Base-by-base conservation (phyloP, 2,329 filamentous ascomycete genomes). In the Mycosphaerella sp. region DNA sequence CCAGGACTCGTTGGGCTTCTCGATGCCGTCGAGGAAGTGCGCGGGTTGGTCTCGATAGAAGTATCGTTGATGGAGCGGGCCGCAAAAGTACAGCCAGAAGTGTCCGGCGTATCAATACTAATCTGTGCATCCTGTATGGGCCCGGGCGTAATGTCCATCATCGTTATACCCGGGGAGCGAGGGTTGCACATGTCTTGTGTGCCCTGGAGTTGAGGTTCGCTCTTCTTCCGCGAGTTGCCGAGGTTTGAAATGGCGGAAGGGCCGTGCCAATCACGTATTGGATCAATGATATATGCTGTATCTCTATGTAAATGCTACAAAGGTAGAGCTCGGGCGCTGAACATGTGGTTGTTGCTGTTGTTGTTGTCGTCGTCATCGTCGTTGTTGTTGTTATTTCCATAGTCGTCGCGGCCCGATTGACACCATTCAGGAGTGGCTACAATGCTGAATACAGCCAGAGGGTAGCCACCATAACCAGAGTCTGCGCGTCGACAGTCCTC, bases 51-150 rank as follows among this genome's bases (percentile, higher is more conserved):
- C 16, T 51, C 27, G 6, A 30, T 36, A 32, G n/a, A n/a, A n/a
- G n/a, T 21, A 21, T 52, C 45, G 53, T 61, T 68, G 59, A 68
- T 64, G 44, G 85, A 88, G 17, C 87, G 76, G 67, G 82, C 88
- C 49, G n/a, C n/a, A n/a, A n/a, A n/a, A n/a, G n/a, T n/a, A n/a
- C 21, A 17, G 17, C 17, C 16, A 12, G n/a, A 28, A 35, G 28
- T 25, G 21, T 30, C 45, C 45, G 35, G 45, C 37, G 42, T 49
- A 21, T 28, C 37, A 49, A 36, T 18, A 41, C 37, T 30, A 49
- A 42, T 49, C 17, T 27, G 14, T 27, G 45, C 37, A 13, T 35
- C 25, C 16, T 49, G 27, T 41, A 41, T 32, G 45, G 39, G 13
- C 28, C 37, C 45, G 45, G 45, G 45, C 12, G 39, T 49, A 49